phyloP scores from a whole-genome alignment of 2,329 filamentous ascomycete genomes.

The Neocucurbitaria cava region DNA sequence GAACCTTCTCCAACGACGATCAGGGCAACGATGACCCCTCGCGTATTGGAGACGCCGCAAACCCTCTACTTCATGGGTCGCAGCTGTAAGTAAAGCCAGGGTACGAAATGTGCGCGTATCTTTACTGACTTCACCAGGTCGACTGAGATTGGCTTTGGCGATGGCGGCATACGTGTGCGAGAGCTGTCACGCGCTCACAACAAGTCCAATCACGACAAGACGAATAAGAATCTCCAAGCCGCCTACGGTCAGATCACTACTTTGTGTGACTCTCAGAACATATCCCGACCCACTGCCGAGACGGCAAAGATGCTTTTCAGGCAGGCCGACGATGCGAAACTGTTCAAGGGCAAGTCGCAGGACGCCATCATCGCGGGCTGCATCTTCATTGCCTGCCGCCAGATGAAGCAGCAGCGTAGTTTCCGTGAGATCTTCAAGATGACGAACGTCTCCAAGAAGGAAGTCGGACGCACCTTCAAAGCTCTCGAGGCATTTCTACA shows the following conservation, averaged over 20 bases:
- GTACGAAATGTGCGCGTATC: too few species aligned
- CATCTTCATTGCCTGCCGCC: slow-evolving; percentile 96
- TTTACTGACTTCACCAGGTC: too few species aligned
- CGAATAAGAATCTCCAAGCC: slow-evolving; percentile 78
- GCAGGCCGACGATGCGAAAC: slow-evolving; percentile 87
- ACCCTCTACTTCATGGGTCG: slow-evolving; percentile 86
- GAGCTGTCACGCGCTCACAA: slow-evolving; percentile 86
- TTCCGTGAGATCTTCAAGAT: slow-evolving; percentile 94
- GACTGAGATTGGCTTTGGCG: slow-evolving; percentile 86
- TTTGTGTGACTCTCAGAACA: slow-evolving; percentile 72
- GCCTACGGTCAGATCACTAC: slow-evolving; percentile 89
- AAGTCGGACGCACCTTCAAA: slow-evolving; percentile 97
- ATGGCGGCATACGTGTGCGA: slow-evolving; percentile 72
- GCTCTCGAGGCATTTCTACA: slow-evolving; percentile 85
- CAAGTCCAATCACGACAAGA: slow-evolving; percentile 80
- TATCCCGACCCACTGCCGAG: slow-evolving; percentile 82
- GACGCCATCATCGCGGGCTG: slow-evolving; percentile 94
- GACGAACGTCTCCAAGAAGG: slow-evolving; percentile 95
- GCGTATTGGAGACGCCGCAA: slow-evolving; percentile 93
- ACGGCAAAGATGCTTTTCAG: slow-evolving; percentile 96
- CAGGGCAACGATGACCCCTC: slow-evolving; percentile 96
- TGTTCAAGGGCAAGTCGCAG: slow-evolving; percentile 94
- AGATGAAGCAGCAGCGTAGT: slow-evolving; percentile 83
- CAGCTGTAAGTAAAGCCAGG: too few species aligned
- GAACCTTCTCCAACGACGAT: slow-evolving; percentile 98